Percentiles rank a stretch among this genome's conserved stretches.
Evolutionary conservation across 441 rosid species (phyloP).

Genomic region (Metrosideros polymorpha): DNA sequence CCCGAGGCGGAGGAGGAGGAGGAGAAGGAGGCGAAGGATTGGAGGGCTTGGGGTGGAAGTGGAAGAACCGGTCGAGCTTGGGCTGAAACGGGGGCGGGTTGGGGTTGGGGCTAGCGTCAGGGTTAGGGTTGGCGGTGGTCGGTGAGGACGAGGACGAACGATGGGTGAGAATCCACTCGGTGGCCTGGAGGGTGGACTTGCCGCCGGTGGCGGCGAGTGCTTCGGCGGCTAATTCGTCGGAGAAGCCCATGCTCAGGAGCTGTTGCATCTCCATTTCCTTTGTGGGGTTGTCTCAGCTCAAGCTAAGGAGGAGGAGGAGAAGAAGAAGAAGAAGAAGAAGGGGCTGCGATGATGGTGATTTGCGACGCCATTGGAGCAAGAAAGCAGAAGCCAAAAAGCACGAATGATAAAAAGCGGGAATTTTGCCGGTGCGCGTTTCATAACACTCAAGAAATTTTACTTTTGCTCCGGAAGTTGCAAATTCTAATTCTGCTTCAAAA

Average conservation of each 20-base stretch:
- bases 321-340: background rate
- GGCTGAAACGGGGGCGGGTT: constrained; percentile 21
- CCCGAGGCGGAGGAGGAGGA: background rate
- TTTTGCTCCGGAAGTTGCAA: too few species aligned
- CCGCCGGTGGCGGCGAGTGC: constrained; percentile 61
- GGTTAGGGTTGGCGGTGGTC: background rate
- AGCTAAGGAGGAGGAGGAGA: background rate
- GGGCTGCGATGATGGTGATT: background rate
- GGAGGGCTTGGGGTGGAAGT: constrained; percentile 9
- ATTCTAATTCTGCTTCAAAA: too few species aligned
- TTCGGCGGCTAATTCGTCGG: constrained; percentile 39
- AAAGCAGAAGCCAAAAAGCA: background rate
- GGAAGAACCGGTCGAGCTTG: constrained; percentile 55
- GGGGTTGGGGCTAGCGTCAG: background rate
- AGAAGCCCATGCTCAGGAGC: constrained; percentile 51
- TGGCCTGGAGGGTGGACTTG: constrained; percentile 41
- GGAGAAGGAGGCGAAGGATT: background rate
- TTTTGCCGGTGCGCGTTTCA: too few species aligned
- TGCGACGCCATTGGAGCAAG: background rate
- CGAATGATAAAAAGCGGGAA: too few species aligned
- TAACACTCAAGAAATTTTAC: too few species aligned
- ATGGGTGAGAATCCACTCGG: constrained; percentile 48
- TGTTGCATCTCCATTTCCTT: constrained; percentile 41
- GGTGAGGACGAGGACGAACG: background rate
- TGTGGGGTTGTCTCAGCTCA: background rate